A percentile compares a stretch with the other conserved stretches of the same genome.
phyloP scores from a whole-genome alignment of 441 rosid genomes.

The Kokia cookei region DNA sequence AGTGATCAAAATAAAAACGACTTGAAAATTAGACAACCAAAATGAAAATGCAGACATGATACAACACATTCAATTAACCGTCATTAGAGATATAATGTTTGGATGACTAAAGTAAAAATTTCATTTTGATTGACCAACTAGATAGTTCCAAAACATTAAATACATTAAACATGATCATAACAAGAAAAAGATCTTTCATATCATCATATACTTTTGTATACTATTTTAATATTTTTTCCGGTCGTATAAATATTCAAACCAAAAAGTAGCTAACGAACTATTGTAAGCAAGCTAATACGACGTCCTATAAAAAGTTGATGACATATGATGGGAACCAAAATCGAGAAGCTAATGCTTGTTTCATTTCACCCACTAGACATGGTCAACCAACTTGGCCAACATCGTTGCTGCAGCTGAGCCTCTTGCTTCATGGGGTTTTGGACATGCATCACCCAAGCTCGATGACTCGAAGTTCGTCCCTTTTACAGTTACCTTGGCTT shows the following conservation, averaged over 20 bases:
- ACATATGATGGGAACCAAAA: background rate
- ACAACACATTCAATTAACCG: too few species aligned
- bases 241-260: background rate
- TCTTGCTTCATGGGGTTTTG: slow-evolving; percentile 50
- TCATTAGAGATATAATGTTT: too few species aligned
- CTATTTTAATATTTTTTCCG: background rate
- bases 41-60: too few species aligned
- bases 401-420: slow-evolving; percentile 49
- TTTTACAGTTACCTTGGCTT: slow-evolving; percentile 41
- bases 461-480: slow-evolving; percentile 34
- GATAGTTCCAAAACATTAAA: too few species aligned
- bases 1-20: too few species aligned
- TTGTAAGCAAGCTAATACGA: background rate
- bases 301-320: background rate
- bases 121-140: too few species aligned
- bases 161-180: too few species aligned
- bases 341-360: background rate
- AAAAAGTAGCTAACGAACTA: background rate
- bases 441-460: slow-evolving; percentile 23
- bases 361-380: background rate
- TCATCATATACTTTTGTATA: too few species aligned
- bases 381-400: slow-evolving; percentile 25
- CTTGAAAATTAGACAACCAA: too few species aligned
- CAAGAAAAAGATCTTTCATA: slow-evolving; percentile 38
- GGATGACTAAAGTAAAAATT: too few species aligned